Evolutionary conservation across 2,329 filamentous ascomycete species (phyloP).

Genomic region (Aulographum hederae): DNA sequence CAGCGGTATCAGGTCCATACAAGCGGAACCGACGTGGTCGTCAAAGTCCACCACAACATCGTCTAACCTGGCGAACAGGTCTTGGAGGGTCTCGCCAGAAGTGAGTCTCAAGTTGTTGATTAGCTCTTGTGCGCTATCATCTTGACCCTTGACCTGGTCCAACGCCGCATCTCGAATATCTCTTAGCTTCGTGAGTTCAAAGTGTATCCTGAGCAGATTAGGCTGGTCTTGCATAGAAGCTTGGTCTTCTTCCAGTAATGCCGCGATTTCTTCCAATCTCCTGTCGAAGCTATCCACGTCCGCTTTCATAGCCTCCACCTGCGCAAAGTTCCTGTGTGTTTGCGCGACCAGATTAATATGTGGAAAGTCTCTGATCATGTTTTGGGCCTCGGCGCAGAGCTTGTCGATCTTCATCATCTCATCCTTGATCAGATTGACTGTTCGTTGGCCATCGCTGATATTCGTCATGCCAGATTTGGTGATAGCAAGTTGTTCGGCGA

Average conservation of each 20-base stretch:
- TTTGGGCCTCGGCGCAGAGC: slow-evolving; percentile 90
- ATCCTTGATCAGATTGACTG: slow-evolving; percentile 83
- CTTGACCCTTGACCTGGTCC: slow-evolving; percentile 66
- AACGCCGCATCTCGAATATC: slow-evolving; percentile 94
- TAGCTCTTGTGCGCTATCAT: slow-evolving; percentile 84
- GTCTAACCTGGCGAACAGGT: slow-evolving; percentile 78
- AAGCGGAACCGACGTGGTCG: slow-evolving; percentile 76
- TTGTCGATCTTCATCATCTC: slow-evolving; percentile 98
- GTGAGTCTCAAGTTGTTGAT: slow-evolving; percentile 51
- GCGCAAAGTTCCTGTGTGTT: slow-evolving; percentile 90
- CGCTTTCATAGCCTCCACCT: slow-evolving; percentile 80
- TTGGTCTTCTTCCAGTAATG: slow-evolving; percentile 67
- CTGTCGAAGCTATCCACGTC: slow-evolving; percentile 78
- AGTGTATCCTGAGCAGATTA: slow-evolving; percentile 76
- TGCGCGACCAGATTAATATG: slow-evolving; percentile 84
- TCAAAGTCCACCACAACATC: slow-evolving; percentile 88
- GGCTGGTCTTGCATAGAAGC: slow-evolving; percentile 76
- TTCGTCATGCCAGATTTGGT: slow-evolving; percentile 86
- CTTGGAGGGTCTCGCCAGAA: slow-evolving; percentile 54
- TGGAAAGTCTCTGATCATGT: slow-evolving; percentile 92
- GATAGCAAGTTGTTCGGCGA: slow-evolving; percentile 83
- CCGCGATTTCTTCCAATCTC: slow-evolving; percentile 56
- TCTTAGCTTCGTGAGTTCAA: slow-evolving; percentile 74
- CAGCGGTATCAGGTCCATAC: slow-evolving; percentile 75
- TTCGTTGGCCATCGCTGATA: slow-evolving; percentile 77